phyloP scores from a whole-genome alignment of 75 land plant species.

The Sequoiadendron giganteum region DNA sequence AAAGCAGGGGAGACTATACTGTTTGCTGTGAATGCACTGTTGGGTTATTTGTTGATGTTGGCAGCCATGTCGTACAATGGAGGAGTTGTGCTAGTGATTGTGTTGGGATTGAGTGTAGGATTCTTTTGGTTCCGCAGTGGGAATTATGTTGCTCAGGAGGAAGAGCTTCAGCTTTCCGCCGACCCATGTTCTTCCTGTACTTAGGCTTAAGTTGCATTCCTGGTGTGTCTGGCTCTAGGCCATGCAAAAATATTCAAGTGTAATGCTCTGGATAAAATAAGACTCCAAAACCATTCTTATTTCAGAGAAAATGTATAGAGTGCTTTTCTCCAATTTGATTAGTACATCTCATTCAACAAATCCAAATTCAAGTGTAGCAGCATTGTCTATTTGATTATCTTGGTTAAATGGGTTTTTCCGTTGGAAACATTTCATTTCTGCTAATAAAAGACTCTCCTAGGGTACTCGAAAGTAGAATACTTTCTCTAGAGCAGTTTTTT shows the following conservation, averaged over 20 bases:
- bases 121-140: slow-evolving; percentile 41
- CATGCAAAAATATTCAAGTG: background rate
- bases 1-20: slow-evolving; percentile 31
- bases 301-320: background rate
- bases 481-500: background rate
- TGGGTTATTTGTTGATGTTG: slow-evolving; percentile 78
- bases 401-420: background rate
- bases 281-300: background rate
- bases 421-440: background rate
- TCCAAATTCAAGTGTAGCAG: background rate
- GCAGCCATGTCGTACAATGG: slow-evolving; percentile 86
- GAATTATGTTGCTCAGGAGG: slow-evolving; percentile 13
- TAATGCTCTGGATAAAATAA: background rate
- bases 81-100: slow-evolving; percentile 70
- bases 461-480: background rate
- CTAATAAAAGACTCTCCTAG: background rate
- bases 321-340: background rate
- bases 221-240: background rate
- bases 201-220: background rate
- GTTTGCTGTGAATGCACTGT: slow-evolving; percentile 41
- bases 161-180: slow-evolving; percentile 4
- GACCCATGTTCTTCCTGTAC: slow-evolving; percentile 9
- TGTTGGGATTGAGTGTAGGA: slow-evolving; percentile 54
- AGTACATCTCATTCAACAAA: background rate
- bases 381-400: background rate